Conservation (phyloP, 2,329 filamentous ascomycete species). For the Monilinia fructicola region DNA sequence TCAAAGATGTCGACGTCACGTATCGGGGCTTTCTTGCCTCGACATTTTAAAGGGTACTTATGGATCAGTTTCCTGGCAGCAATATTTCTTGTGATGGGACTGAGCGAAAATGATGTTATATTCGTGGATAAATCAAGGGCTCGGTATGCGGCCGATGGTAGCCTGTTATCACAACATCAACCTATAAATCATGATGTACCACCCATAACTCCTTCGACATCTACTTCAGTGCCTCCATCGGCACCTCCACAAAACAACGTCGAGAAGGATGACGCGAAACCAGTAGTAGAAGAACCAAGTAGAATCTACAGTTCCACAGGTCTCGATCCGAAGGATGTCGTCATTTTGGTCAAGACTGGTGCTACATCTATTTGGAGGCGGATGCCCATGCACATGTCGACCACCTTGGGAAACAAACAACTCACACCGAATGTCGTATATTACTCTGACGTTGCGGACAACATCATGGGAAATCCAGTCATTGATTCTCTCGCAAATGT, state of each 20-base stretch:
- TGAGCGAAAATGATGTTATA: slow-evolving; percentile 26
- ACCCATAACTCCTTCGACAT: background rate
- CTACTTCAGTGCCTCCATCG: background rate
- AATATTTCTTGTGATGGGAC: slow-evolving; percentile 27
- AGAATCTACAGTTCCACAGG: slow-evolving; percentile 1
- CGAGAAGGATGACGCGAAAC: background rate
- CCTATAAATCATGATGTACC: background rate
- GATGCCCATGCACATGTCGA: slow-evolving; percentile 29
- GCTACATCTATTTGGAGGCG: slow-evolving; percentile 27
- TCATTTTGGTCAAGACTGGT: slow-evolving; percentile 29
- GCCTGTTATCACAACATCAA: background rate
- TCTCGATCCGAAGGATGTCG: slow-evolving; percentile 26
- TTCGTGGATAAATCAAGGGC: slow-evolving; percentile 4
- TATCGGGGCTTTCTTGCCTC: slow-evolving; percentile 20
- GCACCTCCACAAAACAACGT: background rate
- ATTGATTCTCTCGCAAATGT: slow-evolving; percentile 28
- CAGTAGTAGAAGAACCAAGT: slow-evolving; percentile 7
- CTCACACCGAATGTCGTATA: slow-evolving; percentile 26
- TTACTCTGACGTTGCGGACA: slow-evolving; percentile 25
- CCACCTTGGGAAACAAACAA: slow-evolving; percentile 22
- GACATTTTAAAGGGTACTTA: slow-evolving; percentile 28
- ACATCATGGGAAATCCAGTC: slow-evolving; percentile 25
- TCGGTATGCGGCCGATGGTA: background rate
- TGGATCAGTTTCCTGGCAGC: slow-evolving; percentile 28
- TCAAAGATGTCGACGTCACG: slow-evolving; percentile 14